phyloP scores from a whole-genome alignment of 441 rosid species.

The Erysimum pusillum region DNA sequence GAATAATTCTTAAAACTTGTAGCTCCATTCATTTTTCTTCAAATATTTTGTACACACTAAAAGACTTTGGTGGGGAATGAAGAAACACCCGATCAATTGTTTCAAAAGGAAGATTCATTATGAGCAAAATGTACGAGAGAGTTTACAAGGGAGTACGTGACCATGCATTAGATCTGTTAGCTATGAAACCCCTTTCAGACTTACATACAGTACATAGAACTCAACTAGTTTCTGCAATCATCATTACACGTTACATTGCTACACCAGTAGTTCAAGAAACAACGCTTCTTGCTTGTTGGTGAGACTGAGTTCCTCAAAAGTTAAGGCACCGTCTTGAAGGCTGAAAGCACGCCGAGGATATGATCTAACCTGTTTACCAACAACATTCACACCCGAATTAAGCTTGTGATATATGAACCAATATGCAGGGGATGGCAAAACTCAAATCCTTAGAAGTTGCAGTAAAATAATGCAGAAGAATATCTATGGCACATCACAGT shows the following conservation, averaged over 20 bases:
- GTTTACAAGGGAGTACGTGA: conserved; percentile 4
- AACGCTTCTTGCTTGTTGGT: conserved; percentile 80
- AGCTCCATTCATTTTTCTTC: conserved; percentile 23
- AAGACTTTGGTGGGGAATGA: conserved; percentile 6
- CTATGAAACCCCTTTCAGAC: conserved; percentile 16
- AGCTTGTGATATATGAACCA: not conserved
- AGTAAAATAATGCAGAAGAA: conserved; percentile 7
- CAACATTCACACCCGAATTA: conserved; percentile 23
- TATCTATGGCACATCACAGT: not conserved
- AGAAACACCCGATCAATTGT: conserved; percentile 29
- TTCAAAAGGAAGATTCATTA: conserved; percentile 18
- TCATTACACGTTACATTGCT: conserved; percentile 42
- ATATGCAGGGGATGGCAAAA: not conserved
- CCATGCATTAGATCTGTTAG: conserved; percentile 22
- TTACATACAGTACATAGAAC: conserved; percentile 17
- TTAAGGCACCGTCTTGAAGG: conserved; percentile 56
- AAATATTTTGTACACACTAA: conserved; percentile 26
- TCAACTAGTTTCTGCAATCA: conserved; percentile 23
- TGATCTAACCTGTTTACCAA: conserved; percentile 71
- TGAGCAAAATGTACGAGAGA: conserved; percentile 10
- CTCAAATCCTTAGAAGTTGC: not conserved
- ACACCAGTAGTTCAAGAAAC: conserved; percentile 70
- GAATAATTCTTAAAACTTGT: conserved; percentile 18
- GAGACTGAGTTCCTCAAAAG: conserved; percentile 73
- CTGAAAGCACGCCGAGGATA: conserved; percentile 73